These are phyloP conservation scores for Balakata baccata DNA, from an alignment of 345 rosid genomes.

Conservation along the genomic window DNA sequence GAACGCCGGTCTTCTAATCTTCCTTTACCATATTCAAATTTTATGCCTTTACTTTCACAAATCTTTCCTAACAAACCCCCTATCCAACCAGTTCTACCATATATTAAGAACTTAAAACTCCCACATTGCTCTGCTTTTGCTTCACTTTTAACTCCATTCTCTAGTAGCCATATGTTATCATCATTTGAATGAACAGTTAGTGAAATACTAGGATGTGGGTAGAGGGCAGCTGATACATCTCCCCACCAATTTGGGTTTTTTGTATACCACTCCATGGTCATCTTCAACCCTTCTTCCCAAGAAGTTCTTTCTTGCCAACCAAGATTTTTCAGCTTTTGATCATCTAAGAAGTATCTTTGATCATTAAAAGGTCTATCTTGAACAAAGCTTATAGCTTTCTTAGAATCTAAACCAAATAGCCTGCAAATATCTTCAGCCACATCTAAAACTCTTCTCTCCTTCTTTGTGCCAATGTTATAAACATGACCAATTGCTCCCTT, in stretches of 20 bases:
- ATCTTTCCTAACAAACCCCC: slow-evolving; percentile 3
- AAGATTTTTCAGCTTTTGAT: background rate
- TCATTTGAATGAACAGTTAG: background rate
- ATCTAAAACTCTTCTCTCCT: background rate
- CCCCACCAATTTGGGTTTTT: slow-evolving; percentile 1
- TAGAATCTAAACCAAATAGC: background rate
- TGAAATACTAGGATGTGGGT: slow-evolving; percentile 4
- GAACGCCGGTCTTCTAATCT: background rate
- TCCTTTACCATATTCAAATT: background rate
- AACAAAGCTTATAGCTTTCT: background rate
- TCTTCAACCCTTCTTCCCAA: slow-evolving; percentile 4
- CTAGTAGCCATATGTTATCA: background rate
- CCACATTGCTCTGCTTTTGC: background rate
- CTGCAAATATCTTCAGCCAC: background rate
- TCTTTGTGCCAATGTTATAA: background rate
- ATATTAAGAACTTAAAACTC: background rate
- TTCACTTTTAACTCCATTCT: background rate
- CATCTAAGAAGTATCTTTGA: slow-evolving; percentile 5
- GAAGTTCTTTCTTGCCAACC: background rate
- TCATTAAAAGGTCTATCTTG: slow-evolving; percentile 9
- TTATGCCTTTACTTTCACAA: background rate
- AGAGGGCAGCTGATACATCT: background rate
- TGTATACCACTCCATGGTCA: background rate
- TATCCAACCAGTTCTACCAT: background rate
- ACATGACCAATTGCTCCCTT: slow-evolving; percentile 1